phyloP scores from a whole-genome alignment of 2,329 filamentous ascomycete species.

The Nigrospora sphaerica region DNA sequence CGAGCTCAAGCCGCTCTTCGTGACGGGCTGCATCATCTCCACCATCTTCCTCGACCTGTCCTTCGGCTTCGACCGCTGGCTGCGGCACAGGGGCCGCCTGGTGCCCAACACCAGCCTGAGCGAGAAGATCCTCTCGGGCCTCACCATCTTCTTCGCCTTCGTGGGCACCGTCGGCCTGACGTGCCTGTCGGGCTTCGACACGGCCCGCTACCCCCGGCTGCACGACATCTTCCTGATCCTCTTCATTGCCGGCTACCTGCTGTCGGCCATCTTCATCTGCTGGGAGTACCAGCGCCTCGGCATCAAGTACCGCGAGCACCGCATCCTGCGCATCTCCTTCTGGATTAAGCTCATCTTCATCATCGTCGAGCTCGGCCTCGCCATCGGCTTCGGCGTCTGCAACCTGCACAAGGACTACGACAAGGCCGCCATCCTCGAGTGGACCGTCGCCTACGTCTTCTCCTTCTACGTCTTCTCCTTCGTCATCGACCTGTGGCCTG shows the following conservation, averaged over 20 bases:
- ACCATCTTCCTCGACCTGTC: constrained; percentile 75
- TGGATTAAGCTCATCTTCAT: constrained; percentile 84
- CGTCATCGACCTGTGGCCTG: constrained; percentile 79
- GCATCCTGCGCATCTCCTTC: constrained; percentile 70
- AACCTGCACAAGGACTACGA: constrained; percentile 46
- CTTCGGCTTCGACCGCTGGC: constrained; percentile 75
- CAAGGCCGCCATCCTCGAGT: constrained; percentile 71
- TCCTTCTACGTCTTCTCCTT: constrained; percentile 85
- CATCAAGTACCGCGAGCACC: constrained; percentile 66
- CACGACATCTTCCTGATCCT: constrained; percentile 74
- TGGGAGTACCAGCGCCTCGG: constrained; percentile 84
- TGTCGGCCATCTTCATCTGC: constrained; percentile 84
- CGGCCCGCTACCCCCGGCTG: constrained; percentile 53
- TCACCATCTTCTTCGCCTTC: constrained; percentile 63
- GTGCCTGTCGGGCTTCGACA: constrained; percentile 80
- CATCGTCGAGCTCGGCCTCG: constrained; percentile 67
- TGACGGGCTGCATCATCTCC: constrained; percentile 62
- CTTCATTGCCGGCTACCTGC: constrained; percentile 80
- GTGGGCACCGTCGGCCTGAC: constrained; percentile 76
- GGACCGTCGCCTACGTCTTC: constrained; percentile 74
- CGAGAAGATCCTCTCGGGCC: constrained; percentile 55
- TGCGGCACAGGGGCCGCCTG: constrained; percentile 75
- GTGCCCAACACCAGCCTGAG: constrained; percentile 59
- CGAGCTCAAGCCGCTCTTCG: constrained; percentile 69
- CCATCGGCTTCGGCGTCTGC: constrained; percentile 62